Percentiles rank a stretch among this genome's conserved stretches.
Evolutionary conservation across 2,329 filamentous ascomycete genomes (phyloP).

Genomic region (Curvularia eragrostidis): DNA sequence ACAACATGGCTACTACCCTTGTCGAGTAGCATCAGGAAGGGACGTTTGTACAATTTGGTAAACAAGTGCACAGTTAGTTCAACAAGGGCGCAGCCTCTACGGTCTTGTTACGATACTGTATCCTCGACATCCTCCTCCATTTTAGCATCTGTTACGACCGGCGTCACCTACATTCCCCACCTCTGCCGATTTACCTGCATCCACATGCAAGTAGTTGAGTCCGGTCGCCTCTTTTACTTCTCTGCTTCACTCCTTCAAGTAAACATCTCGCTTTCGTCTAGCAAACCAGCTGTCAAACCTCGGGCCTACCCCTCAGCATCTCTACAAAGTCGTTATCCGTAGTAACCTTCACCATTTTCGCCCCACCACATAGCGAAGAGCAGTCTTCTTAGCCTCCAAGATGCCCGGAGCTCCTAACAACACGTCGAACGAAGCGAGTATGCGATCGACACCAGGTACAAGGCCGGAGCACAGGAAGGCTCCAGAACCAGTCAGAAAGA

Average conservation of each 20-base stretch:
- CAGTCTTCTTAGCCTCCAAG: not conserved
- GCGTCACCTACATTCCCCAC: conserved; percentile 16
- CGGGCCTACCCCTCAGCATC: not conserved
- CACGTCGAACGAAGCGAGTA: not conserved
- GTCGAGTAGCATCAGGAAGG: conserved; percentile 2
- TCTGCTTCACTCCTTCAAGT: not conserved
- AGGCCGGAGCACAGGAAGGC: conserved; percentile 17
- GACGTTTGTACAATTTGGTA: conserved; percentile 3
- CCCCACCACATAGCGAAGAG: not conserved
- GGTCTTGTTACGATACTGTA: conserved; percentile 4
- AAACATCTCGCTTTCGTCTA: not conserved
- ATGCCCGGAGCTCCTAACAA: conserved; percentile 10
- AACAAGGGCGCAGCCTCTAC: not conserved
- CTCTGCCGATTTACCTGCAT: conserved; percentile 1
- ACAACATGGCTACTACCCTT: not conserved
- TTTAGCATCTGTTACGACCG: conserved; percentile 15
- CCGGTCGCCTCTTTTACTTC: conserved; percentile 19
- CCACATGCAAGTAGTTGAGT: conserved; percentile 12
- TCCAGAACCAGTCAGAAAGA: conserved; percentile 22
- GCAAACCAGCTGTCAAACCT: not conserved
- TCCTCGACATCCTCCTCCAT: conserved; percentile 17
- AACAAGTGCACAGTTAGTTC: not conserved
- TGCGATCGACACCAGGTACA: not conserved
- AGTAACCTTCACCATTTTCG: too few species aligned
- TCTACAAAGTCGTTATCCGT: not conserved